These are phyloP conservation scores for Erodium moschatum DNA, from an alignment of 441 rosid species.

Conservation along the genomic window DNA sequence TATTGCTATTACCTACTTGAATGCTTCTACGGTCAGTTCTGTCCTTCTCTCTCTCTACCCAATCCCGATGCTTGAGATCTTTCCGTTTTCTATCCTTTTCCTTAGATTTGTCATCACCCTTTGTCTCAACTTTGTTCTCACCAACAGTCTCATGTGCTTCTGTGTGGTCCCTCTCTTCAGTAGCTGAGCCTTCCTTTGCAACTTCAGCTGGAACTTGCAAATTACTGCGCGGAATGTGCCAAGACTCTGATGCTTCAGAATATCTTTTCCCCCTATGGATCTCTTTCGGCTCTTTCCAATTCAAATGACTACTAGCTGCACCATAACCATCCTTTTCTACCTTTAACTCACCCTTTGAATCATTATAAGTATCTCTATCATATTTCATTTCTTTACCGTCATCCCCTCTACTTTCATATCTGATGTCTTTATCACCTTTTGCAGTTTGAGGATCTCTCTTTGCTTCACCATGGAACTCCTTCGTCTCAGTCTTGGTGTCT, in stretches of 20 bases:
- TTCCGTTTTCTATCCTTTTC: constrained; percentile 89
- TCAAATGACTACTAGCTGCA: constrained; percentile 38
- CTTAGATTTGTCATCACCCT: constrained; percentile 73
- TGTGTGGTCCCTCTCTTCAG: constrained; percentile 49
- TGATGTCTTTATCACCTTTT: constrained; percentile 60
- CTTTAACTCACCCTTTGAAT: constrained; percentile 53
- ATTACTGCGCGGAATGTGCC: constrained; percentile 52
- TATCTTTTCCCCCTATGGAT: constrained; percentile 67
- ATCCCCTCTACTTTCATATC: constrained; percentile 54
- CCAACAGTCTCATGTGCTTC: constrained; percentile 74
- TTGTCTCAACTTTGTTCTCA: constrained; percentile 71
- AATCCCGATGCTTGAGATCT: constrained; percentile 70
- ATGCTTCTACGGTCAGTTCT: constrained; percentile 65
- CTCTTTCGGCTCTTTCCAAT: constrained; percentile 88
- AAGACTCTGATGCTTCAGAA: constrained; percentile 60
- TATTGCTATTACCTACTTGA: constrained; percentile 42
- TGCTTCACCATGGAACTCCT: constrained; percentile 45
- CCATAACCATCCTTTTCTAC: constrained; percentile 60
- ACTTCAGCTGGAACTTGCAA: constrained; percentile 48
- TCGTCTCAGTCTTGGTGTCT: constrained; percentile 48
- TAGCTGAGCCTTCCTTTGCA: constrained; percentile 48
- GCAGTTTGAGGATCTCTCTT: constrained; percentile 63
- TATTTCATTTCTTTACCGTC: constrained; percentile 47
- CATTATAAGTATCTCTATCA: constrained; percentile 46
- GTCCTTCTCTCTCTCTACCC: constrained; percentile 91